phyloP scores from a whole-genome alignment of 1,284 basidiomycete species.

The Austroboletus novae-zelandiae region DNA sequence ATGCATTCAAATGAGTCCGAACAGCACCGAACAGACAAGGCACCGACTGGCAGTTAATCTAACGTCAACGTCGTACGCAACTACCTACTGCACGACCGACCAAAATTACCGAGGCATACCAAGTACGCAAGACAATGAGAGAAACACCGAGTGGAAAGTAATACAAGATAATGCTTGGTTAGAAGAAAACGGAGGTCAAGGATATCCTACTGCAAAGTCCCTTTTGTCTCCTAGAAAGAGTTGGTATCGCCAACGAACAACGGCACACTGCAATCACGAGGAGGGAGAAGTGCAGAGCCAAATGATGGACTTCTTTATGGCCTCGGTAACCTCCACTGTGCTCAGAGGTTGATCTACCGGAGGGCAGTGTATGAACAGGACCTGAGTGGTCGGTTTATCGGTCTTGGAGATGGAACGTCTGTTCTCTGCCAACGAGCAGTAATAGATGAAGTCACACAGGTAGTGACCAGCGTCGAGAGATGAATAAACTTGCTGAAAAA shows the following conservation, averaged over 20 bases:
- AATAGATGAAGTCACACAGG: constrained; percentile 76
- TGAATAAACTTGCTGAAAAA: constrained; percentile 56
- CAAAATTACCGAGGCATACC: constrained; percentile 14
- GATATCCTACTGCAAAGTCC: constrained; percentile 26
- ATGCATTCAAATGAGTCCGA: background rate
- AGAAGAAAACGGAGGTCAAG: background rate
- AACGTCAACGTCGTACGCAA: too few species aligned
- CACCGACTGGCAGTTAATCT: too few species aligned
- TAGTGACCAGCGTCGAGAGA: constrained; percentile 77
- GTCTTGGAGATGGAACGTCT: constrained; percentile 52
- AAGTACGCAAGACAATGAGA: background rate
- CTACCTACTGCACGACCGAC: background rate
- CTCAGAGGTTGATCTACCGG: constrained; percentile 59
- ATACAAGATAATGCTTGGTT: background rate
- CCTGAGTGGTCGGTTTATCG: constrained; percentile 55
- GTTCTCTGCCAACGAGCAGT: constrained; percentile 73
- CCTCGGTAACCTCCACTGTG: constrained; percentile 64
- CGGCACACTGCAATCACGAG: constrained; percentile 12
- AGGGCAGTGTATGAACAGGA: constrained; percentile 72
- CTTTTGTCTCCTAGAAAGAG: constrained; percentile 7
- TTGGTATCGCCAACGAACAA: constrained; percentile 15
- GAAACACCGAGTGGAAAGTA: background rate
- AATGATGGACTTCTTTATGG: constrained; percentile 55
- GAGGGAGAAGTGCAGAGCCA: constrained; percentile 46
- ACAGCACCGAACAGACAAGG: background rate